Conservation (phyloP, 2,329 filamentous ascomycete species). For the Aspergillus oerlinghausenensis region DNA sequence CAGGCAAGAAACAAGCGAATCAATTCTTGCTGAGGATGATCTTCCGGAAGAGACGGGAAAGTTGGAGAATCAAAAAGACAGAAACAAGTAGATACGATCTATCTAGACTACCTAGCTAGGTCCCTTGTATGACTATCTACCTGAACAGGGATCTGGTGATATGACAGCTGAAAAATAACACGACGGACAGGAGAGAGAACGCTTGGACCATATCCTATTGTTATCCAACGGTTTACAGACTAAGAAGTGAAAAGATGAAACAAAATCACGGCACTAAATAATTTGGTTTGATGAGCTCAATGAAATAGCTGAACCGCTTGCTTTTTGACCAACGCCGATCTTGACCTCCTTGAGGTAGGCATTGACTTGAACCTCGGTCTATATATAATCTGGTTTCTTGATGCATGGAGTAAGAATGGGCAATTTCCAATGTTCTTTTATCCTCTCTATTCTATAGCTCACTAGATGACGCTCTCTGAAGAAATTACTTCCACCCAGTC, state of each 20-base stretch:
- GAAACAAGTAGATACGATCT: neutral
- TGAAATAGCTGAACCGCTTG: neutral
- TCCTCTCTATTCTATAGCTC: neutral
- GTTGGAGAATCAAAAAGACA: neutral
- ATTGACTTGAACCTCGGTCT: neutral
- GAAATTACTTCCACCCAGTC: neutral
- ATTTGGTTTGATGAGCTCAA: neutral
- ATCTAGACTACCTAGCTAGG: too few relatives aligned
- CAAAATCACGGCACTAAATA: neutral
- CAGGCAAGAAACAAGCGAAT: neutral
- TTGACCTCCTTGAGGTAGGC: too few relatives aligned
- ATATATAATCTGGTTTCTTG: too few relatives aligned
- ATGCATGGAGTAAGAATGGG: too few relatives aligned
- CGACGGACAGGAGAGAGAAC: neutral
- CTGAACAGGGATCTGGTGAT: neutral
- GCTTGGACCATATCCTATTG: neutral
- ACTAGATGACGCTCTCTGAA: neutral
- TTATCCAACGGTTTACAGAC: neutral
- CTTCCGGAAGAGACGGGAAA: neutral
- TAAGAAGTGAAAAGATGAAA: neutral
- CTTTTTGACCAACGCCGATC: neutral
- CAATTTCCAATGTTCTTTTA: neutral
- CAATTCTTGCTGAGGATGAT: too few relatives aligned
- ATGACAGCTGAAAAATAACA: neutral
- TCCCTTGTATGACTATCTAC: neutral